Evolutionary conservation across 805 yeast species (phyloP), one percentile per base, ranked within the genome.

Genomic region (Candida alai): DNA sequence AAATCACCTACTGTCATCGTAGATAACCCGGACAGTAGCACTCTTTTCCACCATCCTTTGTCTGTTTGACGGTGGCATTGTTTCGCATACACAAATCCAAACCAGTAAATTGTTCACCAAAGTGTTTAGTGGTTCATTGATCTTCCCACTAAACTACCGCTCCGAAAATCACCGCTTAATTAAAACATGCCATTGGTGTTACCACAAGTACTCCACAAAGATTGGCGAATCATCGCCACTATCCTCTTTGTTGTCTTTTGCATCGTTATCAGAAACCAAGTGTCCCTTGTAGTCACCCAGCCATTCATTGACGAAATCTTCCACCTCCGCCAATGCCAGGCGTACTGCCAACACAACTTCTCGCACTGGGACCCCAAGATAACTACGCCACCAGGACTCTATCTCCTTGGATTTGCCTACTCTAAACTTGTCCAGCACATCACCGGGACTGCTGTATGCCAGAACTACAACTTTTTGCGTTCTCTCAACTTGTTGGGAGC

Each of bases 301-400:
- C 62, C 65, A 3, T 66, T 62, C 46, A 70, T 76, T 51, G 96
- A 93, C 61, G 98, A 93, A 56, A 67, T 74, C 9, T 90, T 90
- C 59, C 98, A 93, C 53, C 68, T 85, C 15, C 76, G 78, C 6
- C 97, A 93, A 65, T 78, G 94, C 5, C 68, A 75, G 38, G 68
- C 64, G 30, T 88, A 83, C 50, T 73, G 86, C 39, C 45, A 54
- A 2, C 82, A 81, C 9, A 63, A 76, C 33, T 87, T 78, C 60
- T 35, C 43, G n/a, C 48, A 62, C 1, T 88, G 96, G 96, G 87
- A 93, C 55, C 70, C 78, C 9, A 89, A 90, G 52, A 87, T 93
- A 52, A 90, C 98, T 2, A 93, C 98, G 0, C 98, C 98, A 1
- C 97, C 97, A 1, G 98, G 97, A 0, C 62, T 90, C 12, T 90